A percentile compares a stretch with the other conserved stretches of the same genome.
phyloP scores from a whole-genome alignment of 768 basidiomycete species.

The Aureoboletus auriporus region DNA sequence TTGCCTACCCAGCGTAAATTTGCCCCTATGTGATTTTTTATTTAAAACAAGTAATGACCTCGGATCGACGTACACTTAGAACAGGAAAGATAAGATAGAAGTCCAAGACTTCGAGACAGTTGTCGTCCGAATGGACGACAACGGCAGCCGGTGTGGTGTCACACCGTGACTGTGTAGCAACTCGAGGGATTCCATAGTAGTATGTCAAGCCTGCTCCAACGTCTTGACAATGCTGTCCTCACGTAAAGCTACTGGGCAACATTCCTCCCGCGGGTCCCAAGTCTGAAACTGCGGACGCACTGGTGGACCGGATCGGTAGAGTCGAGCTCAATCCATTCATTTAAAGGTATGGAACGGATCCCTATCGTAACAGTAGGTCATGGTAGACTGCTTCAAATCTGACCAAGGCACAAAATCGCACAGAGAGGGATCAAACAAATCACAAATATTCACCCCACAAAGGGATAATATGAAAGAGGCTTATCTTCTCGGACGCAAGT shows the following conservation, averaged over 20 bases:
- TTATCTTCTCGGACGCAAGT: constrained; percentile 40
- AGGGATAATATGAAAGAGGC: constrained; percentile 62
- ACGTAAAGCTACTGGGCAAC: constrained; percentile 39
- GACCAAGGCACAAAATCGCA: neutral
- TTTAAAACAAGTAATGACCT: too few relatives aligned
- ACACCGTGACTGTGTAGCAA: too few relatives aligned
- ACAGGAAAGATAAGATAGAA: too few relatives aligned
- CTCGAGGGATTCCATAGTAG: too few relatives aligned
- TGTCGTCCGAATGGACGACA: too few relatives aligned
- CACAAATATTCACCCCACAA: constrained; percentile 62
- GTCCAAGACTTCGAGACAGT: too few relatives aligned
- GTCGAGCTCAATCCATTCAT: constrained; percentile 70
- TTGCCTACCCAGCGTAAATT: too few relatives aligned
- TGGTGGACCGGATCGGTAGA: constrained; percentile 53
- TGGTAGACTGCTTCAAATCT: constrained; percentile 2
- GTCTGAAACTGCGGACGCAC: constrained; percentile 53
- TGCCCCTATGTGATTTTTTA: too few relatives aligned
- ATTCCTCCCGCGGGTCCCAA: constrained; percentile 45
- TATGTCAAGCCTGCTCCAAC: constrained; percentile 27
- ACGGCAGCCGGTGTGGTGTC: too few relatives aligned
- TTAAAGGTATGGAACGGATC: constrained; percentile 62
- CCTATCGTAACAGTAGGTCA: constrained; percentile 60
- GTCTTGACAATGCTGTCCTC: constrained; percentile 38
- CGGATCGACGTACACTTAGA: too few relatives aligned
- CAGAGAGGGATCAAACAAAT: constrained; percentile 23